Conservation (phyloP, 2,329 filamentous ascomycete genomes). For the Catunica adiposa region DNA sequence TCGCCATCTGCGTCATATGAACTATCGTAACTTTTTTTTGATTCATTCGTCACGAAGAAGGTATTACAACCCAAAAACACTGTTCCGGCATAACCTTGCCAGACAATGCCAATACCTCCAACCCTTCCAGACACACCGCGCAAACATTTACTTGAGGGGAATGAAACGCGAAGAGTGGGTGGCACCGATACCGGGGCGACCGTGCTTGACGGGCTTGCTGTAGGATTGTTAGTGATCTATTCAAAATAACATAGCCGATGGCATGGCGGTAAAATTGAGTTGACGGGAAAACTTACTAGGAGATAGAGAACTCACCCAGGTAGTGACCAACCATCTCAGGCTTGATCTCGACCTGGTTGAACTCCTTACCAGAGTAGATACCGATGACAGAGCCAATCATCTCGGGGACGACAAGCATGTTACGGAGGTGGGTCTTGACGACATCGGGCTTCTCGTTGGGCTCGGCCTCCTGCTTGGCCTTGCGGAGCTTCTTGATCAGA, state of each 20-base stretch:
- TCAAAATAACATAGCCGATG: neutral
- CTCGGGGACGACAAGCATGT: conserved; percentile 99
- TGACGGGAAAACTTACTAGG: conserved; percentile 65
- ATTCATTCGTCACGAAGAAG: conserved; percentile 15
- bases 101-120: conserved; percentile 35
- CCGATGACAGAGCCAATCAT: conserved; percentile 98
- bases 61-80: conserved; percentile 13
- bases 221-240: conserved; percentile 31
- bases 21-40: conserved; percentile 14
- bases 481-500: conserved; percentile 99
- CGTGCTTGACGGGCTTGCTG: conserved; percentile 99
- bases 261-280: too few relatives aligned
- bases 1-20: too few relatives aligned
- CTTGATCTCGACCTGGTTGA: conserved; percentile 99
- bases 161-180: conserved; percentile 99
- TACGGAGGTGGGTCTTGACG: conserved; percentile 97
- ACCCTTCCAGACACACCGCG: conserved; percentile 14
- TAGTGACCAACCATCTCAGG: conserved; percentile 99
- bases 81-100: conserved; percentile 12
- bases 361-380: conserved; percentile 99
- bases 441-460: conserved; percentile 99
- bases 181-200: conserved; percentile 99
- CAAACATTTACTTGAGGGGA: conserved; percentile 74
- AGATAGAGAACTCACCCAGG: conserved; percentile 98
- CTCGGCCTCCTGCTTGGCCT: conserved; percentile 96